Base-by-base conservation (phyloP, 164 flowering plant genomes). In the Cinnamomum chago region DNA sequence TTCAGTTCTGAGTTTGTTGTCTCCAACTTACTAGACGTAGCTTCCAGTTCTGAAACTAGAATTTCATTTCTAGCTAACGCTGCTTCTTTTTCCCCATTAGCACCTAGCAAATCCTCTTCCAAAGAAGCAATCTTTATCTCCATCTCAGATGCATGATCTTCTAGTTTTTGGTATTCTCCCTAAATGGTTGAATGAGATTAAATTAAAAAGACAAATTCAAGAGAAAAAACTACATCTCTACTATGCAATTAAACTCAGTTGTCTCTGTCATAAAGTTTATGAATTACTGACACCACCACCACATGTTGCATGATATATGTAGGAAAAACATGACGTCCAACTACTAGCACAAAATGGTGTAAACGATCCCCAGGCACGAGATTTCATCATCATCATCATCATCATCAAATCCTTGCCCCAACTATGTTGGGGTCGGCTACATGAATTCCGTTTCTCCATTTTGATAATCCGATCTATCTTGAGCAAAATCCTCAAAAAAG, bases 101-200 rank as follows among this genome's bases (percentile, higher is more conserved):
- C 85, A 69, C 74, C 77, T 62, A 82, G 81, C 76, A 95, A 80
- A 72, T 89, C 84, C 75, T 88, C 96, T 77, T 90, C 98, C 80
- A 93, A 75, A 72, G 96, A 84, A 77, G 92, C 89, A 82, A 95
- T 88, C 55, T 88, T 89, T 71, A 92, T 70, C 81, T 92, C 98
- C 94, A 90, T 86, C 82, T 93, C 98, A 87, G 92, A 90, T 25
- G 89, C 88, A 73, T 83, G 83, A 78, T 90, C 90, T 89, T 95
- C 97, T 79, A 95, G 79, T 76, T 83, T 90, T 77, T 77, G 82
- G 75, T 88, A 84, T 2, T 92, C 97, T 65, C 85, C 94, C 98
- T 72, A 22, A 60, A 60, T 40, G 15, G 58, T 23, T 52, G 62
- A 62, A 22, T 50, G 18, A 72, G 18, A 51, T 7, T 13, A 71